Evolutionary conservation across 208 protist species (phyloP).

Genomic region (Trypanosoma cruzi): DNA sequence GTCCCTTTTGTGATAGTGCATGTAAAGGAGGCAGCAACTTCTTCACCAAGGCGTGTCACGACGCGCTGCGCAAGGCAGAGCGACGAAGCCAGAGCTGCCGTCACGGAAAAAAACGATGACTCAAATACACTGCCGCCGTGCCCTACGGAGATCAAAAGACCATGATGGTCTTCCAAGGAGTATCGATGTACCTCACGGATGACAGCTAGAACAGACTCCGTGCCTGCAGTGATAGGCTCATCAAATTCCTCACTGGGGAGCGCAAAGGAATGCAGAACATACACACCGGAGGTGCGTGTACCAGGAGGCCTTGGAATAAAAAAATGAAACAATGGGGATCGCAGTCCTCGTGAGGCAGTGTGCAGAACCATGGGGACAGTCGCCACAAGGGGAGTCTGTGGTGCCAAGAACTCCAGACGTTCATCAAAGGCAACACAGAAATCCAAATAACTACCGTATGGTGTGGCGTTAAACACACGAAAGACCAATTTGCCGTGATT

Average conservation of each 20-base stretch:
- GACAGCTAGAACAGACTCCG: constrained; percentile 44
- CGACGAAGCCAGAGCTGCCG: constrained; percentile 72
- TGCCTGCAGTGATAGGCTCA: constrained; percentile 29
- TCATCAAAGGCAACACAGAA: constrained; percentile 70
- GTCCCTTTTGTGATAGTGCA: constrained; percentile 70
- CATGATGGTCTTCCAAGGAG: constrained; percentile 84
- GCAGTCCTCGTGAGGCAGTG: constrained; percentile 62
- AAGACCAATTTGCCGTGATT: constrained; percentile 82
- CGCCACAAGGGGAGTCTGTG: constrained; percentile 51
- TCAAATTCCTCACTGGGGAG: constrained; percentile 50
- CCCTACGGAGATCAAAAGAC: constrained; percentile 67
- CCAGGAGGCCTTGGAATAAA: constrained; percentile 69
- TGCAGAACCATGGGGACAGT: constrained; percentile 69
- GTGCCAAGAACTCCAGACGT: constrained; percentile 65
- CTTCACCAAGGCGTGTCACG: constrained; percentile 64
- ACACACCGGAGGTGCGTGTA: constrained; percentile 54
- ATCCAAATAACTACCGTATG: constrained; percentile 69
- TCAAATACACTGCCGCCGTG: constrained; percentile 72
- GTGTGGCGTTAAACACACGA: constrained; percentile 71
- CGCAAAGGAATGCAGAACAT: constrained; percentile 69
- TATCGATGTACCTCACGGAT: constrained; percentile 86
- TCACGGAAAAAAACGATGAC: constrained; percentile 72
- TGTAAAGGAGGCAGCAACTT: constrained; percentile 50
- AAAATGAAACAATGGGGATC: constrained; percentile 53
- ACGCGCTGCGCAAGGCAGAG: constrained; percentile 86